Base-by-base conservation (phyloP, 352 stramenopile species). In the Globisporangium spinosum region DNA sequence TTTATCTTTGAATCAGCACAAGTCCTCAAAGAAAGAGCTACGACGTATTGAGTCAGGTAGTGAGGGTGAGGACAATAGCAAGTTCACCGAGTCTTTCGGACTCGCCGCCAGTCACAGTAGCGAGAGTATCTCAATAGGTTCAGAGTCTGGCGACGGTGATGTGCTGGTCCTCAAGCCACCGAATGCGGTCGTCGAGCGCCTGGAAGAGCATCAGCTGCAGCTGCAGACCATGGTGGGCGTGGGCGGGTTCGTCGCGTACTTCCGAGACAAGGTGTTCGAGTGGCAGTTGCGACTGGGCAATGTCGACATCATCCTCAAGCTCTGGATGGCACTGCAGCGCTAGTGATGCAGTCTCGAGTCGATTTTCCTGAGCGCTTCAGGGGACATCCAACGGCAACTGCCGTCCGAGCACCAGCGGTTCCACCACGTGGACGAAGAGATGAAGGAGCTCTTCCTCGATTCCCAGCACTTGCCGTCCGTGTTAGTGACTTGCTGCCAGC, bases 141-240 rank as follows among this genome's bases (percentile, higher is more conserved):
- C 55, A 0, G 55, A 68, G 40, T 9, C 53, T 38, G 64, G 13
- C 22, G 82, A 96, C 53, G 93, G 86, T 15, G 89, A 98, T 64
- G 77, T 98, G 60, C 79, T 88, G 57, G 85, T 98, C 43, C 77
- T 98, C 17, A 96, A 95, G 71, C 89, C 93, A 43, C 94, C 89
- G 2, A 96, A 98, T 64, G 81, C 92, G 34, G 87, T 98, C 56
- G 85, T 98, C 38, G 96, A 98, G 70, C 93, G 79, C 22, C 91
- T 98, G 8, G 96, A 98, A 78, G 90, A 97, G 49, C 94, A 98
- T 64, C 95, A 98, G 69, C 86, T 98, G 56, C 90, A 98, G 63
- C 75, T 98, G 2, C 96, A 98, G 71, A 97, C 90, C 9, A 98
- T 98, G 85, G 93, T 93, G n/a, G 89, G 89, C n/a, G 97, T 97